A percentile compares a stretch with the other conserved stretches of the same genome.
phyloP scores from a whole-genome alignment of 2,329 filamentous ascomycete species.

The Curvularia eragrostidis region DNA sequence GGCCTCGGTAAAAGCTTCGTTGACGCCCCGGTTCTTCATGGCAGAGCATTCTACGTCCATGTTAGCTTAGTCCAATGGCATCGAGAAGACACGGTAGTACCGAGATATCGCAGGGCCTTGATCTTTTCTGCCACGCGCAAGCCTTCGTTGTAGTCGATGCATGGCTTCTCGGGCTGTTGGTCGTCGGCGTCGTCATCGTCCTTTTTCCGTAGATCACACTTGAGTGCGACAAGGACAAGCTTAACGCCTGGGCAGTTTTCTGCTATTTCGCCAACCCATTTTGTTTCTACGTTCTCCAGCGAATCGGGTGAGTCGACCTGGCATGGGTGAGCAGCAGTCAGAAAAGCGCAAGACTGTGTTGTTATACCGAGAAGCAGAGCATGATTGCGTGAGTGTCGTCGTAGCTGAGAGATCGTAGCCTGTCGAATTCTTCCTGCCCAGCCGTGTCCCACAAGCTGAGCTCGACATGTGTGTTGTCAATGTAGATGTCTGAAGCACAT shows the following conservation, averaged over 20 bases:
- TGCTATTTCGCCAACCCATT: conserved; percentile 97
- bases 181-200: conserved; percentile 64
- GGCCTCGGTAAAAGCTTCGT: conserved; percentile 98
- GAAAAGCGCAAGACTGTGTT: not conserved
- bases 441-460: conserved; percentile 98
- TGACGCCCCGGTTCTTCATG: conserved; percentile 96
- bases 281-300: conserved; percentile 96
- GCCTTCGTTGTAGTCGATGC: conserved; percentile 90
- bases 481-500: conserved; percentile 80
- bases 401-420: conserved; percentile 92
- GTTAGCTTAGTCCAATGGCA: conserved; percentile 13
- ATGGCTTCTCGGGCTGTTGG: conserved; percentile 58
- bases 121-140: conserved; percentile 90
- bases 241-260: conserved; percentile 97
- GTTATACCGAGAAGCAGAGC: conserved; percentile 82
- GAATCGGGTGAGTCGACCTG: conserved; percentile 91
- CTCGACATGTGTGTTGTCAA: conserved; percentile 96
- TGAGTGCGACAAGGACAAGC: conserved; percentile 91
- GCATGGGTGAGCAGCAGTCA: conserved; percentile 10
- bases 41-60: conserved; percentile 81
- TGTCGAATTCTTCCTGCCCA: conserved; percentile 98
- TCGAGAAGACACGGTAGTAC: conserved; percentile 51
- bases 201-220: conserved; percentile 91
- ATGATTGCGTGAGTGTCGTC: conserved; percentile 98
- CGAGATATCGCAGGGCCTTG: conserved; percentile 88